These are phyloP conservation scores for Incumbomyces lentus DNA, from an alignment of 2,329 filamentous ascomycete species.

Conservation along the genomic window DNA sequence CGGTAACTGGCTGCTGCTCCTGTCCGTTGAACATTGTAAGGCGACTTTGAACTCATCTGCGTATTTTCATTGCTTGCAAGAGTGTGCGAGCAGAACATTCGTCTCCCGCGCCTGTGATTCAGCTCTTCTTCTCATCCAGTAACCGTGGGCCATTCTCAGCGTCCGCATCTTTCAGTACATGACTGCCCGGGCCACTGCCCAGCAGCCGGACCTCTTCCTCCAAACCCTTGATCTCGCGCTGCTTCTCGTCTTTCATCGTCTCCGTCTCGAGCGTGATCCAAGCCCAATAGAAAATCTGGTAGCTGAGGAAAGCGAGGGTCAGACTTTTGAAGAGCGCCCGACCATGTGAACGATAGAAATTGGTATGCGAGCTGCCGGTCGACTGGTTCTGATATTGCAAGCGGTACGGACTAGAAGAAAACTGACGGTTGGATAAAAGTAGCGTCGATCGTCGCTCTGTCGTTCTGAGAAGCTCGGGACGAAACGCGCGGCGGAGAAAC, in stretches of 20 bases:
- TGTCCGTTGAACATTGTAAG: no score
- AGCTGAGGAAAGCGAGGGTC: constrained; percentile 38
- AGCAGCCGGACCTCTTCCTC: constrained; percentile 18
- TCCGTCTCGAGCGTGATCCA: constrained; percentile 40
- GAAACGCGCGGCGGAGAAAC: not conserved
- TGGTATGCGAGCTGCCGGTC: not conserved
- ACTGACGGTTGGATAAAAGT: not conserved
- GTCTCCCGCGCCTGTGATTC: not conserved
- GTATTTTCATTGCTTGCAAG: no score
- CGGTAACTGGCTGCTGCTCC: no score
- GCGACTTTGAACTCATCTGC: no score
- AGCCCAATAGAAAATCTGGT: constrained; percentile 38
- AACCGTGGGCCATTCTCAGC: not conserved
- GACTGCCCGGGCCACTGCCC: constrained; percentile 14
- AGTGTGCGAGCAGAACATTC: no score
- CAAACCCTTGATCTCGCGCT: constrained; percentile 20
- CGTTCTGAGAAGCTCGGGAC: not conserved
- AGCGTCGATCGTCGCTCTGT: not conserved
- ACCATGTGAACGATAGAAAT: constrained; percentile 21
- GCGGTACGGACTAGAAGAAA: no score
- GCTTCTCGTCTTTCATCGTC: constrained; percentile 33
- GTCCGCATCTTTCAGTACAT: constrained; percentile 3
- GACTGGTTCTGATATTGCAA: not conserved
- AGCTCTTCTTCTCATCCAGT: constrained; percentile 1
- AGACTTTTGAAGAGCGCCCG: constrained; percentile 40